phyloP scores from a whole-genome alignment of 768 basidiomycete species.

The Neoboletus brunneissimus region DNA sequence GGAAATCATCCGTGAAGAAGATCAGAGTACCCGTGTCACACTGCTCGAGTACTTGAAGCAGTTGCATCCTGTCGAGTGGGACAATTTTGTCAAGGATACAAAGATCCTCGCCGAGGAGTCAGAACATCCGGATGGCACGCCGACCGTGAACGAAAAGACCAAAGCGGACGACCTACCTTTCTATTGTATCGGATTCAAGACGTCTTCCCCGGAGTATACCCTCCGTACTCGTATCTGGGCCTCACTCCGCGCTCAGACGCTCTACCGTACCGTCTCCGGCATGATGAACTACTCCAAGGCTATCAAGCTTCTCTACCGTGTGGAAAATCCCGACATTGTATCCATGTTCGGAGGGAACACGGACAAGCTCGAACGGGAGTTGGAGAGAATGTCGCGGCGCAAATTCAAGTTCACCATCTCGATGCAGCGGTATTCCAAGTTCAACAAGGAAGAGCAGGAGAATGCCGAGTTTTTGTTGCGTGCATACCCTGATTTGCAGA shows the following conservation, averaged over 20 bases:
- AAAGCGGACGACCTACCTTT: slow-evolving; percentile 95
- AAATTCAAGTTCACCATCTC: slow-evolving; percentile 99
- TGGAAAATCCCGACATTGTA: slow-evolving; percentile 97
- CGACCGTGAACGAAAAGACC: slow-evolving; percentile 68
- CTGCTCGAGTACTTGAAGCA: slow-evolving; percentile 98
- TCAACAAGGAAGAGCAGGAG: slow-evolving; percentile 98
- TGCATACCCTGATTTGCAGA: slow-evolving; percentile 97
- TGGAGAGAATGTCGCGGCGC: slow-evolving; percentile 94
- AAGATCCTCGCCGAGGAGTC: slow-evolving; percentile 97
- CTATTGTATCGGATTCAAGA: slow-evolving; percentile 99
- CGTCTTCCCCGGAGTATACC: slow-evolving; percentile 96
- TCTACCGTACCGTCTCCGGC: slow-evolving; percentile 97
- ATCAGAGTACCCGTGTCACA: slow-evolving; percentile 94
- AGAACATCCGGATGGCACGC: slow-evolving; percentile 51
- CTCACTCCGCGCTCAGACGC: slow-evolving; percentile 93
- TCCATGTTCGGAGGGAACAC: slow-evolving; percentile 96
- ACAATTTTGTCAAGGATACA: slow-evolving; percentile 99
- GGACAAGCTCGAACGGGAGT: slow-evolving; percentile 90
- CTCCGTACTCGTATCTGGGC: slow-evolving; percentile 99
- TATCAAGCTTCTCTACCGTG: slow-evolving; percentile 97
- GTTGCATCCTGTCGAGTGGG: slow-evolving; percentile 98
- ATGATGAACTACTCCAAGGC: slow-evolving; percentile 99
- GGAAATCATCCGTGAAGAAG: slow-evolving; percentile 98
- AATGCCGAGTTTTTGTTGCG: slow-evolving; percentile 97
- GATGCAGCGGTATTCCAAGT: slow-evolving; percentile 99